Evolutionary conservation across 345 rosid genomes (phyloP).

Genomic region (Carallia brachiata): DNA sequence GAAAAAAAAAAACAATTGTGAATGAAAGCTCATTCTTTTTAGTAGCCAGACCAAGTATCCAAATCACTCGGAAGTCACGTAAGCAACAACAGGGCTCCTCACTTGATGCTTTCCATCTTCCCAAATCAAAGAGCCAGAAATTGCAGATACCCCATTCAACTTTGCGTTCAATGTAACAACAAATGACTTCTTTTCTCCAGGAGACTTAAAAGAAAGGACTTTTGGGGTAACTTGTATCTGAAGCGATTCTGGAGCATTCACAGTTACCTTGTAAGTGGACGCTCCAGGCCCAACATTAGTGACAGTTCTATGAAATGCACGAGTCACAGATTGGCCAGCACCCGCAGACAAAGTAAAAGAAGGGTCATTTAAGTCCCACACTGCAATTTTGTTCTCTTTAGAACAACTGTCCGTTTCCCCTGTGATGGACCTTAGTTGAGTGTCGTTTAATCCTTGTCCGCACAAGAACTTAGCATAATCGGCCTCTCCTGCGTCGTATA

Average conservation of each 20-base stretch:
- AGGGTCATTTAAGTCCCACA: constrained; percentile 43
- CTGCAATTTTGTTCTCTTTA: constrained; percentile 13
- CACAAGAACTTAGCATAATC: constrained; percentile 46
- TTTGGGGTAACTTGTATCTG: constrained; percentile 28
- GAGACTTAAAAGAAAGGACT: constrained; percentile 20
- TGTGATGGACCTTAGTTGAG: constrained; percentile 20
- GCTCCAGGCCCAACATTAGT: constrained; percentile 35
- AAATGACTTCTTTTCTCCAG: constrained; percentile 26
- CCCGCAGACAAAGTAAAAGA: constrained; percentile 31
- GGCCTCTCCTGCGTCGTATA: constrained; percentile 38
- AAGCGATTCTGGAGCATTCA: constrained; percentile 20
- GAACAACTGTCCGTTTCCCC: constrained; percentile 32
- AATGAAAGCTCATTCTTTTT: too few relatives aligned
- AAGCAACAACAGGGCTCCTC: constrained; percentile 39
- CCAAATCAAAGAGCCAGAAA: constrained; percentile 38
- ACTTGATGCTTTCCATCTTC: constrained; percentile 37
- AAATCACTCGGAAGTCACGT: constrained; percentile 1
- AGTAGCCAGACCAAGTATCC: too few relatives aligned
- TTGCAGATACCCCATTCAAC: neutral
- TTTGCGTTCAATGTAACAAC: constrained; percentile 21
- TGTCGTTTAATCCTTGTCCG: constrained; percentile 32
- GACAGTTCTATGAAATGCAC: constrained; percentile 31
- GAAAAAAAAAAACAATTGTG: too few relatives aligned
- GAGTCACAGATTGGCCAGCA: neutral
- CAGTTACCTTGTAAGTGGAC: constrained; percentile 28